Conservation (phyloP, 306 rosid species). For the Datisca glomerata region DNA sequence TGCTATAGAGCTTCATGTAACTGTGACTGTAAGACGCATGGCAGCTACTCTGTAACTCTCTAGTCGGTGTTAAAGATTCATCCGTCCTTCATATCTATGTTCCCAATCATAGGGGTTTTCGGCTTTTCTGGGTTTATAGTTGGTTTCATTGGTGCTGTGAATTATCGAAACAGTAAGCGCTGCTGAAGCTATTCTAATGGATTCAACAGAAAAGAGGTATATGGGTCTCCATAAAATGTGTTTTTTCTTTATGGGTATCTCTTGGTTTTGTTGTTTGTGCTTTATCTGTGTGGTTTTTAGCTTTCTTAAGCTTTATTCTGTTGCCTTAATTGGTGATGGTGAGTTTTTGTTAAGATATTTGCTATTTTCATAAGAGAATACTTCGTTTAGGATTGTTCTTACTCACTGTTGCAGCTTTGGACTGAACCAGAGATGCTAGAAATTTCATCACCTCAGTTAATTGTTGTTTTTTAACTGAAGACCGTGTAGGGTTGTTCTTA, state of each 20-base stretch:
- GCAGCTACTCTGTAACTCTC: conserved; percentile 11
- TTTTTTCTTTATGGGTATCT: conserved; percentile 6
- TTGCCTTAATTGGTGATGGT: not conserved
- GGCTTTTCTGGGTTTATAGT: not conserved
- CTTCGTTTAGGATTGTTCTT: not conserved
- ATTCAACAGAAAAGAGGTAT: conserved; percentile 24
- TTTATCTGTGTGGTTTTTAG: not conserved
- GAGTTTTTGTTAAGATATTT: conserved; percentile 1
- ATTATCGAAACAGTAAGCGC: not conserved
- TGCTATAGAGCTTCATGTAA: conserved; percentile 16
- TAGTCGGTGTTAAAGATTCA: not conserved
- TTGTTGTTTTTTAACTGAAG: no score
- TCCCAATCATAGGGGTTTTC: not conserved
- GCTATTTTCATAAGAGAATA: not conserved
- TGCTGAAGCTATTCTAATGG: conserved; percentile 1
- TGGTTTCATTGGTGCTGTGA: not conserved
- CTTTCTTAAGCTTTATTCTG: conserved; percentile 1
- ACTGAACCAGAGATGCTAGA: no score
- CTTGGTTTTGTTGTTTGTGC: conserved; percentile 7
- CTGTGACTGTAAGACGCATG: conserved; percentile 18
- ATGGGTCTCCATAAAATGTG: conserved; percentile 13
- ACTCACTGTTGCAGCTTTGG: no score
- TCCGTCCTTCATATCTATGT: conserved; percentile 2
- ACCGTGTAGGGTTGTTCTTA: no score
- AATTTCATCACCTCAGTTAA: no score